Conservation (phyloP, 495 filamentous ascomycete species). For the Chaetomium cochliodes region DNA sequence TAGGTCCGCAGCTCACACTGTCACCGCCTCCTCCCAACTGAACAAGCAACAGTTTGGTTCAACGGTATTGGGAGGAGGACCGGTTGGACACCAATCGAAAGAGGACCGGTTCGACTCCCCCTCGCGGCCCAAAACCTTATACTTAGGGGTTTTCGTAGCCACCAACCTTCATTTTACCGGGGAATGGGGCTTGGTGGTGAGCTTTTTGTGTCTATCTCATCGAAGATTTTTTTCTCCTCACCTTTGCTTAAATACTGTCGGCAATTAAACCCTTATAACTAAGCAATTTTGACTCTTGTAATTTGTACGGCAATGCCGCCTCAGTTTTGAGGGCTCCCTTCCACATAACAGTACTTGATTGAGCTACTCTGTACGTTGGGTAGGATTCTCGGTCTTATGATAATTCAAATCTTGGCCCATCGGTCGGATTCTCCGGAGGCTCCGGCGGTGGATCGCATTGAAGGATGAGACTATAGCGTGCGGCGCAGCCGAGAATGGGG, state of each 20-base stretch:
- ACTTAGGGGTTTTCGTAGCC: background rate
- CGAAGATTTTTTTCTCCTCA: too few relatives aligned
- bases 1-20: background rate
- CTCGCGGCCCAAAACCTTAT: background rate
- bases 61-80: background rate
- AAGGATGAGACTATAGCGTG: background rate
- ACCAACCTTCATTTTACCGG: background rate
- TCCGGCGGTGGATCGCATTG: background rate
- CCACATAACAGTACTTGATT: too few relatives aligned
- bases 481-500: conserved; percentile 1
- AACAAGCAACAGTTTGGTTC: background rate
- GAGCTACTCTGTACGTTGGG: too few relatives aligned
- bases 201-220: background rate
- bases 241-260: too few relatives aligned
- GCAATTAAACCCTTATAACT: too few relatives aligned
- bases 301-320: too few relatives aligned
- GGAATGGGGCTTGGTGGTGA: background rate
- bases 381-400: too few relatives aligned
- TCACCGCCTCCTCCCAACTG: background rate
- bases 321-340: too few relatives aligned
- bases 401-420: background rate
- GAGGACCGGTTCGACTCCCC: background rate
- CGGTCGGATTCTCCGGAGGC: background rate
- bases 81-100: background rate
- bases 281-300: too few relatives aligned